phyloP scores from a whole-genome alignment of 2,329 filamentous ascomycete genomes.

The Alternaria sp. region DNA sequence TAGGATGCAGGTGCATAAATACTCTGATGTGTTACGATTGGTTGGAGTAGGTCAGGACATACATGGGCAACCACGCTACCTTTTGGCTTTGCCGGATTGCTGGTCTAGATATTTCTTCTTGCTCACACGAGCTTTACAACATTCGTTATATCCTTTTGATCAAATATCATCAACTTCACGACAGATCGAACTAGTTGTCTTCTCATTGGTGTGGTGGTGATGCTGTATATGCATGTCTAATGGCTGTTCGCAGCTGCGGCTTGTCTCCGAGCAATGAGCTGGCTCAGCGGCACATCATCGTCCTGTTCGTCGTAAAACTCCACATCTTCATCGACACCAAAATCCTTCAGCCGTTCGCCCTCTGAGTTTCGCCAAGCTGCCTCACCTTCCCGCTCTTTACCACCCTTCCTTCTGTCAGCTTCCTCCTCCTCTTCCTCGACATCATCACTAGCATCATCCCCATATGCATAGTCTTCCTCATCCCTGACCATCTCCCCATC shows the following conservation, averaged over 20 bases:
- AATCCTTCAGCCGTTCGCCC: slow-evolving; percentile 76
- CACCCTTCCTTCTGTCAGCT: slow-evolving; percentile 14
- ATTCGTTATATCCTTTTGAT: slow-evolving; percentile 11
- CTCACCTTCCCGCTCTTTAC: slow-evolving; percentile 54
- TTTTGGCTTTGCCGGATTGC: slow-evolving; percentile 21
- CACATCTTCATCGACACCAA: slow-evolving; percentile 78
- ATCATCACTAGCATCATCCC: slow-evolving; percentile 25
- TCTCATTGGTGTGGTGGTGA: not conserved
- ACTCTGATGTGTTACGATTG: slow-evolving; percentile 6
- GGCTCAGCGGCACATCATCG: slow-evolving; percentile 73
- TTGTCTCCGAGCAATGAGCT: slow-evolving; percentile 59
- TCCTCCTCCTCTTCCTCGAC: slow-evolving; percentile 20
- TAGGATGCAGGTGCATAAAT: slow-evolving; percentile 1
- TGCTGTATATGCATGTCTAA: not conserved
- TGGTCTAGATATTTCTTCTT: slow-evolving; percentile 31
- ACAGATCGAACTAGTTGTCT: not conserved
- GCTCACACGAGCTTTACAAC: slow-evolving; percentile 23
- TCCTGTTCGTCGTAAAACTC: slow-evolving; percentile 70
- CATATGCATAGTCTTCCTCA: slow-evolving; percentile 30
- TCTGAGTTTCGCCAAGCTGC: slow-evolving; percentile 76
- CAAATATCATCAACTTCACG: not conserved
- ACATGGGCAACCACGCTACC: slow-evolving; percentile 12
- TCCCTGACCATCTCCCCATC: slow-evolving; percentile 8
- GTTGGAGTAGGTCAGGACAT: slow-evolving; percentile 7
- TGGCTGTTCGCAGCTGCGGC: slow-evolving; percentile 6